Conservation (phyloP, 495 filamentous ascomycete genomes). For the Penicillium ucsense region DNA sequence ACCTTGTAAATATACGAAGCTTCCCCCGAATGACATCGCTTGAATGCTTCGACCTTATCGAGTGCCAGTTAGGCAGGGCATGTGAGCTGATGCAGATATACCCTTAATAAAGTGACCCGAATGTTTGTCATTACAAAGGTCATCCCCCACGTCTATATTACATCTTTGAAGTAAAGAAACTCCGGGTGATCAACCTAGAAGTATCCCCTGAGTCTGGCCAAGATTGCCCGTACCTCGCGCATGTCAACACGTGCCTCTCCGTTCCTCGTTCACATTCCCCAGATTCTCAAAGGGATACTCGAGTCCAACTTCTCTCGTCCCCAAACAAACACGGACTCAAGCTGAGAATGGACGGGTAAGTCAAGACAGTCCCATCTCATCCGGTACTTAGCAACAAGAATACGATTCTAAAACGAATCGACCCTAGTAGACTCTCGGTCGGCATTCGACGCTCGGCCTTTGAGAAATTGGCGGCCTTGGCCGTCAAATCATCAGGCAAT, state of each 20-base stretch:
- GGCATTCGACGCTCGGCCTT: conserved; percentile 55
- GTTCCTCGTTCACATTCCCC: not conserved
- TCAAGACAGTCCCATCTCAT: not conserved
- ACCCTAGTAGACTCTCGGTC: conserved; percentile 19
- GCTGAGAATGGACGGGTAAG: conserved; percentile 18
- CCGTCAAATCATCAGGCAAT: conserved; percentile 46
- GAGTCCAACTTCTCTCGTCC: not conserved
- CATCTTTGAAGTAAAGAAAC: too few species aligned
- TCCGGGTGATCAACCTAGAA: too few species aligned
- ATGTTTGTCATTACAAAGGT: too few species aligned
- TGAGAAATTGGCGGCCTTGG: conserved; percentile 56
- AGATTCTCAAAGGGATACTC: conserved; percentile 1
- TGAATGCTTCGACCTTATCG: too few species aligned
- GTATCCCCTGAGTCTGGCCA: too few species aligned
- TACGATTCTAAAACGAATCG: too few species aligned
- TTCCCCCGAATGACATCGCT: too few species aligned
- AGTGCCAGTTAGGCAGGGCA: too few species aligned
- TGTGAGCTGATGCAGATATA: too few species aligned
- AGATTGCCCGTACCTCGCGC: not conserved
- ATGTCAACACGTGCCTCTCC: conserved; percentile 11
- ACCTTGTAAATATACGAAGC: too few species aligned
- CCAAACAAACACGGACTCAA: not conserved
- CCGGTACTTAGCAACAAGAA: not conserved
- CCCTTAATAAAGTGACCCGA: too few species aligned
- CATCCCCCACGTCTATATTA: too few species aligned